phyloP scores from a whole-genome alignment of 805 yeast genomes.

The Teunomyces cretensis region DNA sequence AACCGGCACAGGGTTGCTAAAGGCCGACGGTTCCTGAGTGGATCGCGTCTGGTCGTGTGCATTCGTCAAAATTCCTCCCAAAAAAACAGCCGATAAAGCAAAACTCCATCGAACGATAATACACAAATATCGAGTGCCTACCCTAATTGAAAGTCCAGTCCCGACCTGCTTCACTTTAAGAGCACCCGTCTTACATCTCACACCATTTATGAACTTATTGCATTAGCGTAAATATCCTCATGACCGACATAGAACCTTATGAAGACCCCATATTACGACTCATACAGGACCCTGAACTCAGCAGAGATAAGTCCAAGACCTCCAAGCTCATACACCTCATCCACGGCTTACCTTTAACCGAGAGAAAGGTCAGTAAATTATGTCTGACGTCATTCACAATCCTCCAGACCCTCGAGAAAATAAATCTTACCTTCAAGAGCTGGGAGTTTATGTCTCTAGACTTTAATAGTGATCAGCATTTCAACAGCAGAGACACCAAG shows the following conservation, averaged over 20 bases:
- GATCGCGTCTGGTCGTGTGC: neutral
- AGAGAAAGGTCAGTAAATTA: slow-evolving; percentile 44
- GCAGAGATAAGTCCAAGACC: slow-evolving; percentile 40
- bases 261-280: slow-evolving; percentile 49
- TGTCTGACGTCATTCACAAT: slow-evolving; percentile 49
- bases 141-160: too few relatives aligned
- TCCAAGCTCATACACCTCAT: slow-evolving; percentile 41
- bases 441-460: slow-evolving; percentile 60
- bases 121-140: too few relatives aligned
- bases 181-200: neutral
- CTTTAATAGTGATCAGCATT: slow-evolving; percentile 44
- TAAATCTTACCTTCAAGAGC: slow-evolving; percentile 45
- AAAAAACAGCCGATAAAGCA: neutral
- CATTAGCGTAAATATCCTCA: neutral
- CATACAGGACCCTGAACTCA: slow-evolving; percentile 50
- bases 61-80: neutral
- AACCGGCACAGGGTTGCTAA: too few relatives aligned
- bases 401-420: slow-evolving; percentile 49
- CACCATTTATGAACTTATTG: neutral
- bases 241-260: slow-evolving; percentile 29
- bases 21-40: too few relatives aligned
- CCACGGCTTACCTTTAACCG: slow-evolving; percentile 43
- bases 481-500: slow-evolving; percentile 18
- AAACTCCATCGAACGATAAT: neutral
- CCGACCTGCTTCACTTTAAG: neutral